These are phyloP conservation scores for Closterium sp. DNA, from an alignment of 139 green algal species.

Conservation along the genomic window DNA sequence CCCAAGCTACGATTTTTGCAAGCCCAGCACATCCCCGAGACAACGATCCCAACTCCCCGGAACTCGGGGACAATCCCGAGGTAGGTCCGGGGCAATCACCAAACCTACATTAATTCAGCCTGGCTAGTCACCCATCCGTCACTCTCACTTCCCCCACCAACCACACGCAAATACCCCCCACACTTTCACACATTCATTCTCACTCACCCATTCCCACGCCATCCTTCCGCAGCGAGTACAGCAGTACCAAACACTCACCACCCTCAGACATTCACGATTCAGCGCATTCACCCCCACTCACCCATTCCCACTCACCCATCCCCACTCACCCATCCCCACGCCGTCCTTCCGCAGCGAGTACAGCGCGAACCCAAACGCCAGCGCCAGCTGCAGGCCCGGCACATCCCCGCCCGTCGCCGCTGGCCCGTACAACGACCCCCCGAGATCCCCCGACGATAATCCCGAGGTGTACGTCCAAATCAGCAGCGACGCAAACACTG, in stretches of 20 bases:
- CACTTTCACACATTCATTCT: too few species aligned
- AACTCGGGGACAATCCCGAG: too few species aligned
- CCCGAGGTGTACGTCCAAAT: constrained; percentile 60
- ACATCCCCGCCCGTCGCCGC: constrained; percentile 61
- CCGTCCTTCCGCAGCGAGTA: constrained; percentile 78
- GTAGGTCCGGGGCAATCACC: too few species aligned
- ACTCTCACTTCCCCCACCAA: too few species aligned
- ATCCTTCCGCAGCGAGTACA: too few species aligned
- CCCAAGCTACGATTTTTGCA: too few species aligned
- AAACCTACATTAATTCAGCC: too few species aligned
- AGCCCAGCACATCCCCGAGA: too few species aligned
- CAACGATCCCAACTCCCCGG: too few species aligned
- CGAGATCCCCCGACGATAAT: background rate
- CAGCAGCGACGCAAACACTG: constrained; percentile 60
- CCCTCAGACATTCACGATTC: background rate
- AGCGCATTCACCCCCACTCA: background rate
- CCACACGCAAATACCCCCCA: too few species aligned
- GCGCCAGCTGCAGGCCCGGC: constrained; percentile 72
- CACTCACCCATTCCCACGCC: too few species aligned
- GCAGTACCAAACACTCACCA: background rate
- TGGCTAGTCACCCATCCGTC: too few species aligned
- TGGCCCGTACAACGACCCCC: background rate
- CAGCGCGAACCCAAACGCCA: constrained; percentile 66
- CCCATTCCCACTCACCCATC: background rate
- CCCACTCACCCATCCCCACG: constrained; percentile 57